phyloP scores from a whole-genome alignment of 495 filamentous ascomycete genomes.

The Lepraria neglecta region DNA sequence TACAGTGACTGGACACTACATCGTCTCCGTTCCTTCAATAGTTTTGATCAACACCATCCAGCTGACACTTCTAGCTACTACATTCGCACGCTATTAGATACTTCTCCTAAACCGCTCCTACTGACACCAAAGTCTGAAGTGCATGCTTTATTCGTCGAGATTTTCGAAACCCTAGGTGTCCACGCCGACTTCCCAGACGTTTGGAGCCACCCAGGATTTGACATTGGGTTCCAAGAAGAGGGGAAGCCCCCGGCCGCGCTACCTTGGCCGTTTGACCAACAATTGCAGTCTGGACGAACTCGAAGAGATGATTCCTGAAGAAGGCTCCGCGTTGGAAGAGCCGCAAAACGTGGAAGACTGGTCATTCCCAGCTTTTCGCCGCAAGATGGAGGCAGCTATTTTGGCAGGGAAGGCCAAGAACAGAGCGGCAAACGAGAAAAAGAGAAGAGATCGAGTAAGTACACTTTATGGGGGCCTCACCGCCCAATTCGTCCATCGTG shows the following conservation, averaged over 20 bases:
- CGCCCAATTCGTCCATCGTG: no score
- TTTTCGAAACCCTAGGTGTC: constrained; percentile 48
- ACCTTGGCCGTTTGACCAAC: constrained; percentile 50
- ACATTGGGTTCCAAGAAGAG: constrained; percentile 49
- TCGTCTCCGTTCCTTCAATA: not conserved
- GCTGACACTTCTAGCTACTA: constrained; percentile 52
- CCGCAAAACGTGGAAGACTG: constrained; percentile 27
- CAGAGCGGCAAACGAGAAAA: constrained; percentile 45
- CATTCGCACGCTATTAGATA: constrained; percentile 45
- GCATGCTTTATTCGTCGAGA: constrained; percentile 48
- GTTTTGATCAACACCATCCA: constrained; percentile 3
- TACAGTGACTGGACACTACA: not conserved
- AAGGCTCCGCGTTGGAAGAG: constrained; percentile 10
- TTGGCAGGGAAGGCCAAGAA: constrained; percentile 41
- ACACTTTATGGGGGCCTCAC: no score
- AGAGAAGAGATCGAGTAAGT: constrained; percentile 40
- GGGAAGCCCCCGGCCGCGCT: constrained; percentile 56
- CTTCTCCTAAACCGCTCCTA: constrained; percentile 46
- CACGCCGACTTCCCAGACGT: constrained; percentile 47
- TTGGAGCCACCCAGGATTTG: constrained; percentile 42
- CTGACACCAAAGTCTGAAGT: constrained; percentile 61
- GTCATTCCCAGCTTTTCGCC: constrained; percentile 41
- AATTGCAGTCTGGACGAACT: constrained; percentile 33
- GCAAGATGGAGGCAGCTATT: constrained; percentile 41
- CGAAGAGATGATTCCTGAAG: constrained; percentile 32